Evolutionary conservation across 2,329 filamentous ascomycete species (phyloP), one percentile per base, ranked within the genome.

Genomic region (Aspergillus felis): DNA sequence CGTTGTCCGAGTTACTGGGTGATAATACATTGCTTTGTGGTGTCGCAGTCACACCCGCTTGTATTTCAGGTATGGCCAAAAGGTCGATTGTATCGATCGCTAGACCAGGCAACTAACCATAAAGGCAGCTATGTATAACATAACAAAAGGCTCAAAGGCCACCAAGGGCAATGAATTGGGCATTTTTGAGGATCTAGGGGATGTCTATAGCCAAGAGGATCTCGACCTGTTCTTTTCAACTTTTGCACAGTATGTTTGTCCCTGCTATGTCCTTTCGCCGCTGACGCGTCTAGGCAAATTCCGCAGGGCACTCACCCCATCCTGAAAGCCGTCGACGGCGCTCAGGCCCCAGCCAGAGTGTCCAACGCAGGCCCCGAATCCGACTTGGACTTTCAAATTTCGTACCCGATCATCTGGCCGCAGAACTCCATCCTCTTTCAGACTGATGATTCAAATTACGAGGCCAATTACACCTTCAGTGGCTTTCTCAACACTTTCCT

Each of bases 391-490:
- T 78, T 81, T 64, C 67, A 76, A 58, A 72, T 78, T 51, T 71
- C 77, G 1, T 77, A 76, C 55, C 77, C 79, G 0, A 74, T 82
- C 51, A 76, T 81, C 63, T 81, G 78, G 63, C 79, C 79, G 2
- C 79, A 81, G 59, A 78, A 74, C 44, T 68, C 73, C 5, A 71
- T 78, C n/a, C 70, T 81, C 46, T 82, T 76, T 66, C 78, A 81
- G 65, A 75, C 71, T 1, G 78, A 79, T 55, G 76, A 79, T 69
- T 63, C 62, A 28, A 55, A 69, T 28, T 77, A 78, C 56, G 68
- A 77, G 56, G 57, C 62, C 12, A 70, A 78, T 57, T 75, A 76
- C 55, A 70, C 61, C 47, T 73, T 73, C 62, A 14, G 59, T 49
- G 75, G 75, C 0, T 75, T 79, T 58, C 62, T 80, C 35, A 78